Evolutionary conservation across 345 rosid species (phyloP).

Genomic region (Euphorbia peplus): DNA sequence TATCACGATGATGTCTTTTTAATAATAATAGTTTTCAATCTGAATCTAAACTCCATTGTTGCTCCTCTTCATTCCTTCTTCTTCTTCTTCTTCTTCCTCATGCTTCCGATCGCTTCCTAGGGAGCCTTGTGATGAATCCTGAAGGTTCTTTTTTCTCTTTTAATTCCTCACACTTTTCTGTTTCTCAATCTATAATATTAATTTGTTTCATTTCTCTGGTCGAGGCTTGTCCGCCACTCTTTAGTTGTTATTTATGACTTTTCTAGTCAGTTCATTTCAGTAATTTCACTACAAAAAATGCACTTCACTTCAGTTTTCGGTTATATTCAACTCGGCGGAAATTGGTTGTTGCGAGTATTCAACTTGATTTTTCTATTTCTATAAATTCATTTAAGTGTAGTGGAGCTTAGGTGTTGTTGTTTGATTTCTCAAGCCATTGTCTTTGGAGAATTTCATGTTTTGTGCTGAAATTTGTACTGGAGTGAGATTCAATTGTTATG

Average conservation of each 20-base stretch:
- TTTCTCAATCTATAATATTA: not conserved
- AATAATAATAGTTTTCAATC: conserved; percentile 11
- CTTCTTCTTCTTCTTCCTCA: not conserved
- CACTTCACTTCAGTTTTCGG: no score
- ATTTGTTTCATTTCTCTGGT: not conserved
- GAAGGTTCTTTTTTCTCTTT: not conserved
- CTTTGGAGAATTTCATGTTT: no score
- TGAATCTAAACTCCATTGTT: conserved; percentile 9
- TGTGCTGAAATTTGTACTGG: no score
- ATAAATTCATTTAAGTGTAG: no score
- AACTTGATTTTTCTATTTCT: not conserved
- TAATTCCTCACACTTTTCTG: not conserved
- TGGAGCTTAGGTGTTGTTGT: not conserved
- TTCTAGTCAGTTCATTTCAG: no score
- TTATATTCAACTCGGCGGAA: no score
- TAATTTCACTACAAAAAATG: no score
- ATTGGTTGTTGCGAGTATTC: no score
- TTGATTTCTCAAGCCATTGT: not conserved
- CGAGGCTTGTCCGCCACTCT: no score
- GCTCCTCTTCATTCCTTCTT: not conserved
- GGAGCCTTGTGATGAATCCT: conserved; percentile 9
- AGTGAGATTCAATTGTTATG: no score
- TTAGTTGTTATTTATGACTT: no score
- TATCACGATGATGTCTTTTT: not conserved
- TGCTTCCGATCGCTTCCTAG: not conserved